Conservation (phyloP, 176 grass and related monocot genomes). For the Paspalum vaginatum region DNA sequence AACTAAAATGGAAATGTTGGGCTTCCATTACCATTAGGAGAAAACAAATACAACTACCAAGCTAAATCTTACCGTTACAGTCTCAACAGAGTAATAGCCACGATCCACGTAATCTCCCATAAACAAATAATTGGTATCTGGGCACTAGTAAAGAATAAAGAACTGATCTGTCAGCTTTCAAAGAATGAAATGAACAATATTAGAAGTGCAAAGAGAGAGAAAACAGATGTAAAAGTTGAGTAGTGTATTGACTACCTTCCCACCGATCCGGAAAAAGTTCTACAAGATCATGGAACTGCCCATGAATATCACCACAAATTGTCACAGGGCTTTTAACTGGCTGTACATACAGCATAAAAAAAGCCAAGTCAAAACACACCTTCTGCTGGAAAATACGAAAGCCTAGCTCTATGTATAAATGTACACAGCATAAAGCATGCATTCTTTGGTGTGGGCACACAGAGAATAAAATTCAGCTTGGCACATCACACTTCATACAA, state of each 20-base stretch:
- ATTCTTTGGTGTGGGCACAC: not conserved
- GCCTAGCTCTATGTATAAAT: not conserved
- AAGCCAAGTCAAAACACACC: not conserved
- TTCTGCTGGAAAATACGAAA: not conserved
- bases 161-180: conserved; percentile 21
- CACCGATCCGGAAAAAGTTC: conserved; percentile 88
- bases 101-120: conserved; percentile 96
- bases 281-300: conserved; percentile 87
- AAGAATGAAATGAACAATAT: not conserved
- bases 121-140: conserved; percentile 94
- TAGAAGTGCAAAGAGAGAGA: not conserved
- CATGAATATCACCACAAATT: conserved; percentile 93
- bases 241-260: conserved; percentile 55
- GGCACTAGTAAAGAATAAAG: conserved; percentile 64
- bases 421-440: not conserved
- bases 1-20: not conserved
- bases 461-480: not conserved
- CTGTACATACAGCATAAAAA: conserved; percentile 45
- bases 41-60: conserved; percentile 8
- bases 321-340: conserved; percentile 87
- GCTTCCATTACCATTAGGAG: not conserved
- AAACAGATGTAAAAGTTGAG: conserved; percentile 3
- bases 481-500: not conserved
- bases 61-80: conserved; percentile 70
- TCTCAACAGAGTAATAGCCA: conserved; percentile 95